phyloP scores from a whole-genome alignment of 1,284 basidiomycete species.

The Tylopilus orsonianus region DNA sequence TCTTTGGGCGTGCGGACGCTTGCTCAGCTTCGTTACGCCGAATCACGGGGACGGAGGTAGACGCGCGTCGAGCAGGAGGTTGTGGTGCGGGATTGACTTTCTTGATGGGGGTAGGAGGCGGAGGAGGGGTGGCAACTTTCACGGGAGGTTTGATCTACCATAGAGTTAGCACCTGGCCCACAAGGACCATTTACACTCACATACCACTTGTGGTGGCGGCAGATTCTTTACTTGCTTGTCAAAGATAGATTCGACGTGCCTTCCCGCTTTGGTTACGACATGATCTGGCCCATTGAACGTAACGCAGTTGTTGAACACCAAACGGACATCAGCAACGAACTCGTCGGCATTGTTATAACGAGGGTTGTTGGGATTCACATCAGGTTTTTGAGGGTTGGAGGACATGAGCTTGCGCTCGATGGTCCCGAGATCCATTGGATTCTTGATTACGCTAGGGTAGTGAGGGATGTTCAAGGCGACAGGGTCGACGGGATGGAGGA shows the following conservation, averaged over 20 bases:
- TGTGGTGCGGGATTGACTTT: slow-evolving; percentile 36
- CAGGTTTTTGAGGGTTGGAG: slow-evolving; percentile 77
- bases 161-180: slow-evolving; percentile 17
- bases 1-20: slow-evolving; percentile 80
- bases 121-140: slow-evolving; percentile 51
- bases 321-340: slow-evolving; percentile 79
- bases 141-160: slow-evolving; percentile 50
- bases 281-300: slow-evolving; percentile 95
- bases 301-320: slow-evolving; percentile 87
- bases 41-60: slow-evolving; percentile 77
- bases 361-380: slow-evolving; percentile 65
- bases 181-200: slow-evolving; percentile 31
- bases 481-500: slow-evolving; percentile 89
- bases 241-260: slow-evolving; percentile 80
- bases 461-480: slow-evolving; percentile 89
- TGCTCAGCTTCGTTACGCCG: slow-evolving; percentile 65
- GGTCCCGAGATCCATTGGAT: slow-evolving; percentile 95
- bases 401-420: slow-evolving; percentile 85
- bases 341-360: slow-evolving; percentile 76
- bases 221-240: slow-evolving; percentile 87
- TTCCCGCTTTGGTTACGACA: slow-evolving; percentile 75
- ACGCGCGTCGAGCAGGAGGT: slow-evolving; percentile 57
- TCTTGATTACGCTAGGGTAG: slow-evolving; percentile 84
- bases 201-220: slow-evolving; percentile 75
- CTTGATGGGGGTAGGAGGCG: slow-evolving; percentile 43